Evolutionary conservation across 768 basidiomycete species (phyloP).

Genomic region (Clitopilus hobsonii): DNA sequence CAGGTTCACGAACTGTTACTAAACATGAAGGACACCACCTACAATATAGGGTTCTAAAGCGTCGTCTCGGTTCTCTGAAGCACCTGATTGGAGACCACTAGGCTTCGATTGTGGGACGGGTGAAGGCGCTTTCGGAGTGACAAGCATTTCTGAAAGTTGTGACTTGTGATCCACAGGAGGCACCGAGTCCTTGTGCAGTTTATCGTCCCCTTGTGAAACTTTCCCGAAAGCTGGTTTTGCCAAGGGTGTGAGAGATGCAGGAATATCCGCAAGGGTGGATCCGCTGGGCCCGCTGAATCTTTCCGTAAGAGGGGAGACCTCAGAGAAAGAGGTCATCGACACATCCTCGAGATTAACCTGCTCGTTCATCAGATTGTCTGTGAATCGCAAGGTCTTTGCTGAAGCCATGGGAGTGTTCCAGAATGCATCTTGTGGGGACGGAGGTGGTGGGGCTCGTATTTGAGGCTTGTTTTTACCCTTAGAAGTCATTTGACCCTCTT

Average conservation of each 20-base stretch:
- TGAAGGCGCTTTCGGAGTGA: background rate
- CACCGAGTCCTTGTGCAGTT: too few species aligned
- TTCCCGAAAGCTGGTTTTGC: background rate
- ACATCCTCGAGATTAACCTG: constrained; percentile 52
- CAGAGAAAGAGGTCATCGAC: constrained; percentile 42
- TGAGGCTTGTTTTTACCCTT: constrained; percentile 10
- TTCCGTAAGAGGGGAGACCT: constrained; percentile 9
- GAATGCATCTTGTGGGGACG: constrained; percentile 47
- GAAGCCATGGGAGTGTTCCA: constrained; percentile 57
- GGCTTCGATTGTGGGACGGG: background rate
- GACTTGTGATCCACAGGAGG: too few species aligned
- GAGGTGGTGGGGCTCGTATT: constrained; percentile 14
- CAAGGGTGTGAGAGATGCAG: background rate
- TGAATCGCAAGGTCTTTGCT: constrained; percentile 58
- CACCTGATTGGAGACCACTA: background rate
- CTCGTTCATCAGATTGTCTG: constrained; percentile 57
- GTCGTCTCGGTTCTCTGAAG: background rate
- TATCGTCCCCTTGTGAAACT: background rate
- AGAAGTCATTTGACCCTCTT: background rate
- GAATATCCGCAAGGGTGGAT: background rate
- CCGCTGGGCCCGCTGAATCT: background rate
- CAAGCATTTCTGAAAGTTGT: too few species aligned
- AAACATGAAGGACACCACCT: background rate
- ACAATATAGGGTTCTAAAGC: constrained; percentile 56
- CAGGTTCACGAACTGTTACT: background rate